Conservation (phyloP, 768 basidiomycete genomes). For the Galerina marginata region DNA sequence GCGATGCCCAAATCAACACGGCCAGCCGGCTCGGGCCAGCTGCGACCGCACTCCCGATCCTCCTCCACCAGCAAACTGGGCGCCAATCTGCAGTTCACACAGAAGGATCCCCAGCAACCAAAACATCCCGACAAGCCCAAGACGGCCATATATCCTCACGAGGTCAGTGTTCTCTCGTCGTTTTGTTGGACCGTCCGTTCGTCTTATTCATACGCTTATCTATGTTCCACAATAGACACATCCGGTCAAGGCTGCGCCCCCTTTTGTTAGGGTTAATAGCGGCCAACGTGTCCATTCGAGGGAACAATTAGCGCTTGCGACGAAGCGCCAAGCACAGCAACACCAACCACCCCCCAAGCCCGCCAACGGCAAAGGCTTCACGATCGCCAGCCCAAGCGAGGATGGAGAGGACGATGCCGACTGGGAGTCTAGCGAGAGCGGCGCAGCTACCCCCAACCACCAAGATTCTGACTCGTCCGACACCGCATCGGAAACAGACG, state of each 20-base stretch:
- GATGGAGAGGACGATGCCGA: conserved; percentile 54
- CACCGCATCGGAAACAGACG: conserved; percentile 41
- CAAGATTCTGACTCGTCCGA: conserved; percentile 48
- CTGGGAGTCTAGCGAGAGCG: conserved; percentile 82
- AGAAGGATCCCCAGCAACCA: conserved; percentile 55
- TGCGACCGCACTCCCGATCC: conserved; percentile 67
- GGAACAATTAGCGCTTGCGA: conserved; percentile 29
- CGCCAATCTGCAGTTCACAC: conserved; percentile 69
- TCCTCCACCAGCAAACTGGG: conserved; percentile 66
- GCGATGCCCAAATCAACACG: conserved; percentile 52
- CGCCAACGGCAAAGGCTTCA: conserved; percentile 52
- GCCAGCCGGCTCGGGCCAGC: conserved; percentile 46
- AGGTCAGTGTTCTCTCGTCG: conserved; percentile 42
- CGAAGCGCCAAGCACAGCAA: conserved; percentile 21
- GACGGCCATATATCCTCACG: conserved; percentile 49
- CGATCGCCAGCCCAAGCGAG: conserved; percentile 54
- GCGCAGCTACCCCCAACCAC: conserved; percentile 68
- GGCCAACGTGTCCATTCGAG: conserved; percentile 41
- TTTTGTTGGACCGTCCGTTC: conserved; percentile 15
- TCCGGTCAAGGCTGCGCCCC: conserved; percentile 28
- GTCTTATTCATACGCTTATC: conserved; percentile 13
- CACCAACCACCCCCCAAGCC: conserved; percentile 28
- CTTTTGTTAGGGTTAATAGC: conserved; percentile 38
- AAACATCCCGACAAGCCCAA: conserved; percentile 58
- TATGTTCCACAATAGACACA: conserved; percentile 25